Evolutionary conservation across 495 filamentous ascomycete genomes (phyloP).

Genomic region (Peziza echinospora): DNA sequence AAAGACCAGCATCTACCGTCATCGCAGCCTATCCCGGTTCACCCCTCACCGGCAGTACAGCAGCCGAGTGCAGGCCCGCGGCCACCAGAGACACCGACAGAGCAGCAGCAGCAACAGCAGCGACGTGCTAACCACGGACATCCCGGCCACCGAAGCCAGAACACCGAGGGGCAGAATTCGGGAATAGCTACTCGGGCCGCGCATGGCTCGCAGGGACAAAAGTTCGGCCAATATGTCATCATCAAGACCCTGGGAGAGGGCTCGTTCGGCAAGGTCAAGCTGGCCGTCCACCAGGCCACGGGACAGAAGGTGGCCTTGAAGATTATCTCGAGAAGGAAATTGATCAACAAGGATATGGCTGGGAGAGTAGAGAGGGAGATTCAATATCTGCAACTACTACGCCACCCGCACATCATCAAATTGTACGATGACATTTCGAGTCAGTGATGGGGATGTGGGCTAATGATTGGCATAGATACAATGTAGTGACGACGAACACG

Average conservation of each 20-base stretch:
- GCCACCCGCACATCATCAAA: constrained; percentile 98
- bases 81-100: background rate
- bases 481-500: constrained; percentile 74
- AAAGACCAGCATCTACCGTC: background rate
- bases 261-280: constrained; percentile 94
- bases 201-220: background rate
- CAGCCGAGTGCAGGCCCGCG: background rate
- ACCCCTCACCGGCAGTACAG: no score
- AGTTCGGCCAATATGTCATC: constrained; percentile 57
- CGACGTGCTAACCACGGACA: background rate
- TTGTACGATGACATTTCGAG: constrained; percentile 35
- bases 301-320: constrained; percentile 90
- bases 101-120: background rate
- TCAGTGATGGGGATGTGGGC: background rate
- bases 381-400: constrained; percentile 81
- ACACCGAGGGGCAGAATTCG: background rate
- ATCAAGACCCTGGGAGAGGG: constrained; percentile 85
- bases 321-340: constrained; percentile 86
- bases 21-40: background rate
- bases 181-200: no score
- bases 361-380: constrained; percentile 94
- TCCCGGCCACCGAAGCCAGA: background rate
- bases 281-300: constrained; percentile 74
- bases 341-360: constrained; percentile 90
- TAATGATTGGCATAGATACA: constrained; percentile 39